Evolutionary conservation across 116 monocot genomes (phyloP).

Genomic region (Iris pallida): DNA sequence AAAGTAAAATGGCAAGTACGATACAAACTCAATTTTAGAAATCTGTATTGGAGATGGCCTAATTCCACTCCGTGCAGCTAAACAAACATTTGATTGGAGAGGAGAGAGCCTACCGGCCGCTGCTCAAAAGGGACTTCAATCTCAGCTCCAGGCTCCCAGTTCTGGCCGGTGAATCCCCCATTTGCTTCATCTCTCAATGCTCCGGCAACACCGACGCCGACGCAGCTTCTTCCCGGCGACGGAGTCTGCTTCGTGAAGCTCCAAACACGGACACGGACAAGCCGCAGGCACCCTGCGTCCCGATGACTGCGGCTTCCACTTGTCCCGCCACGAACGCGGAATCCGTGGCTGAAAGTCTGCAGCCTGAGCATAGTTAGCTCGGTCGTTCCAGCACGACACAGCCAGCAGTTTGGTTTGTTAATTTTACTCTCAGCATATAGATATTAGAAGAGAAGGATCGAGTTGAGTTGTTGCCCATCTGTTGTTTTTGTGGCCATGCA

Average conservation of each 20-base stretch:
- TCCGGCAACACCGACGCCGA: slow-evolving; percentile 13
- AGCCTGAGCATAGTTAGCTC: slow-evolving; percentile 41
- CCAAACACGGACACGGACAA: slow-evolving; percentile 6
- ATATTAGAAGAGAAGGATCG: not conserved
- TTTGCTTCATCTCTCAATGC: slow-evolving; percentile 62
- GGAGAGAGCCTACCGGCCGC: slow-evolving; percentile 49
- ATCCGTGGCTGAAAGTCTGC: slow-evolving; percentile 13
- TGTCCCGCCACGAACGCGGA: not conserved
- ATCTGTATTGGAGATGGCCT: too few species aligned
- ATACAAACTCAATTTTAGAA: too few species aligned
- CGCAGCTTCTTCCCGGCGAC: slow-evolving; percentile 5
- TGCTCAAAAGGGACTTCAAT: slow-evolving; percentile 90
- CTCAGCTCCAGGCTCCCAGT: slow-evolving; percentile 76
- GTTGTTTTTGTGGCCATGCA: slow-evolving; percentile 30
- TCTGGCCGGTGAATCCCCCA: slow-evolving; percentile 55
- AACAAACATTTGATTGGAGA: not conserved
- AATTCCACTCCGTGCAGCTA: not conserved
- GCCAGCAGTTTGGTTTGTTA: too few species aligned
- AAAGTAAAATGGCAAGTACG: too few species aligned
- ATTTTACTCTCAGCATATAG: not conserved
- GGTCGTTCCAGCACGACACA: not conserved
- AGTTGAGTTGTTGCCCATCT: not conserved
- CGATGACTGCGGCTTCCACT: not conserved
- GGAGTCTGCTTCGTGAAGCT: slow-evolving; percentile 9
- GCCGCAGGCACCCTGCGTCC: not conserved